Evolutionary conservation across 2,329 filamentous ascomycete species (phyloP).

Genomic region (Pestalotiopsis sp.): DNA sequence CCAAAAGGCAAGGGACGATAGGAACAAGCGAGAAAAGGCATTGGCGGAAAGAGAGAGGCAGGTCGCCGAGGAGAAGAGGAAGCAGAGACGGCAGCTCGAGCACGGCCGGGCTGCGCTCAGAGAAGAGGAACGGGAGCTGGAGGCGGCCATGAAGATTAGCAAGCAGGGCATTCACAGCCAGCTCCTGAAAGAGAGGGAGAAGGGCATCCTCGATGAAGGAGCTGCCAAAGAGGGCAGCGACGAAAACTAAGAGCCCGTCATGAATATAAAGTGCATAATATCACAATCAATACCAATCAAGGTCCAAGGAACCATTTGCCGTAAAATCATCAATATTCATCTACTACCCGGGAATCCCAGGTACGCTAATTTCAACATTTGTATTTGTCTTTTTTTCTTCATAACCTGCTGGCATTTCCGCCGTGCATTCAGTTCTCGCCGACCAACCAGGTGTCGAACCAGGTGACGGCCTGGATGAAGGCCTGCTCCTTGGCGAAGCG

Average conservation of each 20-base stretch:
- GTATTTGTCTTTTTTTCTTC: background rate
- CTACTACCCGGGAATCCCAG: background rate
- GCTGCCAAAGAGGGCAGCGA: slow-evolving; percentile 13
- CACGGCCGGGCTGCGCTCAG: slow-evolving; percentile 62
- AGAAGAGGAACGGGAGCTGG: slow-evolving; percentile 69
- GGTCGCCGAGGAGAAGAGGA: slow-evolving; percentile 65
- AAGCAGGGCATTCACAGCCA: slow-evolving; percentile 68
- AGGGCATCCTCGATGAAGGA: slow-evolving; percentile 12
- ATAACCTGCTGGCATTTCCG: background rate
- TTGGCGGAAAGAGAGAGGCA: slow-evolving; percentile 63
- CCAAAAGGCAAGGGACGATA: slow-evolving; percentile 50
- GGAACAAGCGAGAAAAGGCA: slow-evolving; percentile 65
- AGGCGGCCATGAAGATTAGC: slow-evolving; percentile 68
- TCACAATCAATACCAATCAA: background rate
- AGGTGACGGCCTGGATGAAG: slow-evolving; percentile 74
- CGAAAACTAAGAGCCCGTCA: background rate
- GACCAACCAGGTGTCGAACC: slow-evolving; percentile 61
- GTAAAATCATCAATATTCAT: slow-evolving; percentile 1
- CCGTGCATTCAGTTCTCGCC: slow-evolving; percentile 1
- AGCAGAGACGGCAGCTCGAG: slow-evolving; percentile 59
- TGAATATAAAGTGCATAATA: background rate
- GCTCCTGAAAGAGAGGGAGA: slow-evolving; percentile 39
- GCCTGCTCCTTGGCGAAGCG: slow-evolving; percentile 80
- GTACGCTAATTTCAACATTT: background rate
- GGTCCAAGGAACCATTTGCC: background rate